These are phyloP conservation scores for Fomes fomentarius DNA, from an alignment of 1,284 basidiomycete species.

Conservation along the genomic window DNA sequence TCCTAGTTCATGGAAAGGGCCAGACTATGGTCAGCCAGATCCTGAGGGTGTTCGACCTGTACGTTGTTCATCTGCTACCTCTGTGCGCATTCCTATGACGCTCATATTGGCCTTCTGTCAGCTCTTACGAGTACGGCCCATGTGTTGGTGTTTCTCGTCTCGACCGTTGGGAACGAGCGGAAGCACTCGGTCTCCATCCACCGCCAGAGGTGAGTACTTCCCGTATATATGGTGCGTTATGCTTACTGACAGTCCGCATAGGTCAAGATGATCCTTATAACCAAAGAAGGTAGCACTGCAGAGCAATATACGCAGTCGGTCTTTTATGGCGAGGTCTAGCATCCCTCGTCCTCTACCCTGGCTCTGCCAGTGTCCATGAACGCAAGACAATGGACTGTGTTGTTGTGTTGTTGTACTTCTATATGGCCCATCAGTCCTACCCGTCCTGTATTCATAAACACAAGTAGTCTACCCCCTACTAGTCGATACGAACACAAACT, in stretches of 20 bases:
- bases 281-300: constrained; percentile 52
- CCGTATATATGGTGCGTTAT: not conserved
- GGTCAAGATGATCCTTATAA: constrained; percentile 77
- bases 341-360: not conserved
- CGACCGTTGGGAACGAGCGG: constrained; percentile 88
- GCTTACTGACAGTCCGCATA: constrained; percentile 32
- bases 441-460: constrained; percentile 6
- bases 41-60: constrained; percentile 82
- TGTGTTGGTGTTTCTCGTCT: constrained; percentile 84
- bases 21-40: constrained; percentile 72
- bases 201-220: constrained; percentile 66
- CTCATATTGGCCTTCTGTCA: constrained; percentile 33
- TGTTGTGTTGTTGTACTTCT: constrained; percentile 8
- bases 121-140: constrained; percentile 84
- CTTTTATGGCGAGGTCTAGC: constrained; percentile 47
- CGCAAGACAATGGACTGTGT: constrained; percentile 4
- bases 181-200: constrained; percentile 80
- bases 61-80: constrained; percentile 31
- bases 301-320: constrained; percentile 51
- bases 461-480: too few species aligned
- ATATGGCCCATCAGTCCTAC: too few species aligned
- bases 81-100: constrained; percentile 3
- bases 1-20: constrained; percentile 65
- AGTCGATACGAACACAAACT: too few species aligned
- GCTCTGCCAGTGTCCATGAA: not conserved